phyloP scores from a whole-genome alignment of 441 rosid genomes.

The Adansonia grandidieri region DNA sequence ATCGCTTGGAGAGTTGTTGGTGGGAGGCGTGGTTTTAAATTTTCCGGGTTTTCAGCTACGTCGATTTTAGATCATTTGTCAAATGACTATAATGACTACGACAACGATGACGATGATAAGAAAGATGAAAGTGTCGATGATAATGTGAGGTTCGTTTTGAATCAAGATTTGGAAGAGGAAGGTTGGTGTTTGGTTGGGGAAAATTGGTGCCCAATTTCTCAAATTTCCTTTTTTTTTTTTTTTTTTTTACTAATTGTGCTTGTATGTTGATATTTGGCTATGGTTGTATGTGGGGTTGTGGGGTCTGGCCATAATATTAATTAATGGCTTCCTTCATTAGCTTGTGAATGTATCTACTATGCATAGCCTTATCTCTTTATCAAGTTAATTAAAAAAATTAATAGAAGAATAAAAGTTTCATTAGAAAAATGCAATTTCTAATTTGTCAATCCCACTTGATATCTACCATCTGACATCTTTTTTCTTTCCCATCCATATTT shows the following conservation, averaged over 20 bases:
- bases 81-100: conserved; percentile 8
- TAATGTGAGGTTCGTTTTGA: conserved; percentile 37
- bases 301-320: not conserved
- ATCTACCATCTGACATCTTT: no score
- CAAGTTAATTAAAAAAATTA: no score
- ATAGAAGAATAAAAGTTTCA: no score
- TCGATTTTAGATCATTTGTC: conserved; percentile 49
- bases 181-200: conserved; percentile 63
- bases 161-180: conserved; percentile 49
- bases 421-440: no score
- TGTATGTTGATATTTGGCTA: not conserved
- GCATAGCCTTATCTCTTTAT: no score
- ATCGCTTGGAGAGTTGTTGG: conserved; percentile 50
- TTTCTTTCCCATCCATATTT: no score
- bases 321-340: not conserved
- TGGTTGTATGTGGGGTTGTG: not conserved
- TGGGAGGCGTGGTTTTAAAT: conserved; percentile 33
- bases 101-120: not conserved
- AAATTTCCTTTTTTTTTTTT: not conserved
- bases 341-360: not conserved
- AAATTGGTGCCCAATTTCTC: conserved; percentile 23
- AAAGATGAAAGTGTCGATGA: conserved; percentile 17
- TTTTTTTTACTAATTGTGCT: not conserved
- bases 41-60: conserved; percentile 51
- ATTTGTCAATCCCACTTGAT: no score